Base-by-base conservation (phyloP, 2,329 filamentous ascomycete genomes). In the Trichoderma sp. region DNA sequence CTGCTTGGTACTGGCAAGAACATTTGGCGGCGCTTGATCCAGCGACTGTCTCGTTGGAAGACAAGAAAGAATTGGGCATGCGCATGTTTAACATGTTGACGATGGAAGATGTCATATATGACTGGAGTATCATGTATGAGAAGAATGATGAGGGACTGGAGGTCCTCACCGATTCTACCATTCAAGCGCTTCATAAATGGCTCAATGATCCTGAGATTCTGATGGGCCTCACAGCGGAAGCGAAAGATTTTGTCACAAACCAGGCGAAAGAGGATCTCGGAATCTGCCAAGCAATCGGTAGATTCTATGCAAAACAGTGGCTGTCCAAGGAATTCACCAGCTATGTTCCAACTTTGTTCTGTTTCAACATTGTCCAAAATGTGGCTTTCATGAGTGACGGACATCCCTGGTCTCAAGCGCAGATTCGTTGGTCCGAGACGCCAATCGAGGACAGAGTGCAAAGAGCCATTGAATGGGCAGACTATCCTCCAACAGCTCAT, bases 1-100 rank as follows among this genome's bases (percentile, higher is more conserved):
- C 81, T 0, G 81, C 81, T 0, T 82, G 81, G 81, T 83, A 83
- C 68, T 83, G 81, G 81, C 81, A 81, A 61, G 81, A 83, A 43
- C 81, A 83, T 71, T 66, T 82, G 14, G 76, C 76, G 0, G 76
- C 75, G 0, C 73, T 83, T 16, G 77, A 82, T 49, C 76, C 76
- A 1, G 58, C 70, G 0, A 70, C 70, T 0, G 72, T 81, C 0
- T 70, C 75, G 0, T 67, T 62, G 0, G 64, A 73, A 0, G 76
- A 81, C 55, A 82, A 81, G 70, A 73, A 73, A 1, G 72, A 74
- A 5, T 74, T 83, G 11, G 80, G 79, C 1, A 74, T 70, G 29
- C 74, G 73, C 4, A 74, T 83, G 1, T 76, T 78, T 66, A 75
- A 72, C 52, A 81, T 83, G 78, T 76, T 83, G 10, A 81, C 77